phyloP scores from a whole-genome alignment of 2,329 filamentous ascomycete genomes.

The Fusarium sp. region DNA sequence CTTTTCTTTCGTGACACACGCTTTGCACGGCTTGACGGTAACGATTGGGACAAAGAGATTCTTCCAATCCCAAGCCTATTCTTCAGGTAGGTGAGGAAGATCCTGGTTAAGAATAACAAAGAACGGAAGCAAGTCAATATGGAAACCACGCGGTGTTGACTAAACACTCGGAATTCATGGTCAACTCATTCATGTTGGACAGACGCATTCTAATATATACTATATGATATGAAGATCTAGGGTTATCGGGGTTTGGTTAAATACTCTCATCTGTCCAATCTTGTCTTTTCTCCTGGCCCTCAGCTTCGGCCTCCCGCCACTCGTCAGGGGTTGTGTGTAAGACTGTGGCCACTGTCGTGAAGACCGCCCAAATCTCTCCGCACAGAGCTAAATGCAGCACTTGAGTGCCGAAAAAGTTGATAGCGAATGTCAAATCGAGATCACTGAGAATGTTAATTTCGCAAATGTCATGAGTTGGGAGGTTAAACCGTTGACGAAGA shows the following conservation, averaged over 20 bases:
- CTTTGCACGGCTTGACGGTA: background rate
- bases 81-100: background rate
- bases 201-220: background rate
- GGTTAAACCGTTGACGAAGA: constrained; percentile 51
- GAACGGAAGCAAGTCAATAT: background rate
- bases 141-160: background rate
- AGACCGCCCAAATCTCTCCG: constrained; percentile 25
- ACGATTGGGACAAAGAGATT: background rate
- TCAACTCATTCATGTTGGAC: background rate
- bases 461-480: constrained; percentile 53
- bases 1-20: background rate
- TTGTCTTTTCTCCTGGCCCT: constrained; percentile 16
- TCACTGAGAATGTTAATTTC: constrained; percentile 48
- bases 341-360: constrained; percentile 20
- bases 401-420: constrained; percentile 59
- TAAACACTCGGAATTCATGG: background rate
- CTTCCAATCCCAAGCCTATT: background rate
- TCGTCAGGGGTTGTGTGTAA: constrained; percentile 29
- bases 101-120: background rate
- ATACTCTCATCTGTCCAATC: constrained; percentile 11
- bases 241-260: background rate
- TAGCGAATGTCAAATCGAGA: constrained; percentile 50
- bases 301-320: constrained; percentile 27
- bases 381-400: constrained; percentile 48
- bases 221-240: background rate